phyloP scores from a whole-genome alignment of 192 early-diverging fungal species.

The Obelidium mucronatum region DNA sequence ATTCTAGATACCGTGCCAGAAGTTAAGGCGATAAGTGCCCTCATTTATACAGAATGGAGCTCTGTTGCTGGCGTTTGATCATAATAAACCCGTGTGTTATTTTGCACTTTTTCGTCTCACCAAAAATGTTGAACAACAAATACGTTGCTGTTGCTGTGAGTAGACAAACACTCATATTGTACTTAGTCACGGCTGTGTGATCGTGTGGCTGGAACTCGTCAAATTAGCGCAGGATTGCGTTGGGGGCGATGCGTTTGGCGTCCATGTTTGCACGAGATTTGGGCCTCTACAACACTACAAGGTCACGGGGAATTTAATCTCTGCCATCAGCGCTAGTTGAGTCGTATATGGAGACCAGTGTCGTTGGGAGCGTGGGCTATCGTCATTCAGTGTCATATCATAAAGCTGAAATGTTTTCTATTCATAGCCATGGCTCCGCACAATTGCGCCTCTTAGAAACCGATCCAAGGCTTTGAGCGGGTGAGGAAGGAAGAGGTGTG shows the following conservation, averaged over 20 bases:
- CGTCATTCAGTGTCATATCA: not conserved
- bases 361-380: not conserved
- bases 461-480: constrained; percentile 31
- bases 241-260: not conserved
- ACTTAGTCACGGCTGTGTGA: too few species aligned
- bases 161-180: too few species aligned
- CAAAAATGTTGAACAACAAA: constrained; percentile 25
- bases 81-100: too few species aligned
- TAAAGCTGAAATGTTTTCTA: not conserved
- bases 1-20: constrained; percentile 41
- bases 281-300: too few species aligned
- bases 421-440: constrained; percentile 34
- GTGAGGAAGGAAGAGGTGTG: not conserved
- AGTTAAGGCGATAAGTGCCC: constrained; percentile 51
- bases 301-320: too few species aligned
- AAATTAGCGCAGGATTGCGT: not conserved
- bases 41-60: constrained; percentile 56
- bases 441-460: constrained; percentile 33
- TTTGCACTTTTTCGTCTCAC: not conserved
- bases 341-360: too few species aligned
- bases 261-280: too few species aligned
- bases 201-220: not conserved
- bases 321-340: too few species aligned
- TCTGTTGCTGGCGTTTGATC: too few species aligned
- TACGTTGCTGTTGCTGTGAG: constrained; percentile 30